Evolutionary conservation across 345 rosid genomes (phyloP).

Genomic region (Salix viminalis): DNA sequence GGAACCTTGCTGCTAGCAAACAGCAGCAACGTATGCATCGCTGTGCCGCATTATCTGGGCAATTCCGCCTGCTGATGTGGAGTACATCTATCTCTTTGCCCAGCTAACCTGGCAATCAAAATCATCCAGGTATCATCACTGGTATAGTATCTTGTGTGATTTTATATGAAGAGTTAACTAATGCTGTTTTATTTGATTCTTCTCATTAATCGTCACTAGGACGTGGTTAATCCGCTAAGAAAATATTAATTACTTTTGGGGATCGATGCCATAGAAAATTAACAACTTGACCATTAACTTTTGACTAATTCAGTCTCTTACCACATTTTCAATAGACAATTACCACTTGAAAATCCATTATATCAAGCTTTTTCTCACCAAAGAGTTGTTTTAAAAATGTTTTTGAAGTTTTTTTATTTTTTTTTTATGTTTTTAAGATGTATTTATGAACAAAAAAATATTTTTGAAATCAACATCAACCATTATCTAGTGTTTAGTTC

Average conservation of each 20-base stretch:
- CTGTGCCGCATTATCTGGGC: background rate
- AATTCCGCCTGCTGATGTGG: background rate
- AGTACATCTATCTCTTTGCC: background rate
- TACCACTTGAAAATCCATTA: background rate
- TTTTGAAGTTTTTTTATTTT: too few species aligned
- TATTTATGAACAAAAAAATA: too few species aligned
- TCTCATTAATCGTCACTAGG: background rate
- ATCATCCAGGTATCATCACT: background rate
- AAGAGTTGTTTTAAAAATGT: fast-evolving
- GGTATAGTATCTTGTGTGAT: too few species aligned
- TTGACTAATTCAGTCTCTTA: background rate
- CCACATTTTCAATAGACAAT: background rate
- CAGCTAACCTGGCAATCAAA: background rate
- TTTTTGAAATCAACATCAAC: too few species aligned
- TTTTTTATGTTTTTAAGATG: too few species aligned
- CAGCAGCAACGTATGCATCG: background rate
- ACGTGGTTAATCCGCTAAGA: background rate
- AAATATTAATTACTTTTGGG: background rate
- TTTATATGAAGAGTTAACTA: background rate
- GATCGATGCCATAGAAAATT: background rate
- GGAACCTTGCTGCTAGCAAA: background rate
- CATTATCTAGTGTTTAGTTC: background rate
- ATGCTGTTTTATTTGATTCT: background rate
- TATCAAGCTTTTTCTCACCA: too few species aligned
- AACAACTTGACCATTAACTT: background rate